Evolutionary conservation across 1,284 basidiomycete genomes (phyloP), one percentile per base, ranked within the genome.

Genomic region (Amylostereum areolatum): DNA sequence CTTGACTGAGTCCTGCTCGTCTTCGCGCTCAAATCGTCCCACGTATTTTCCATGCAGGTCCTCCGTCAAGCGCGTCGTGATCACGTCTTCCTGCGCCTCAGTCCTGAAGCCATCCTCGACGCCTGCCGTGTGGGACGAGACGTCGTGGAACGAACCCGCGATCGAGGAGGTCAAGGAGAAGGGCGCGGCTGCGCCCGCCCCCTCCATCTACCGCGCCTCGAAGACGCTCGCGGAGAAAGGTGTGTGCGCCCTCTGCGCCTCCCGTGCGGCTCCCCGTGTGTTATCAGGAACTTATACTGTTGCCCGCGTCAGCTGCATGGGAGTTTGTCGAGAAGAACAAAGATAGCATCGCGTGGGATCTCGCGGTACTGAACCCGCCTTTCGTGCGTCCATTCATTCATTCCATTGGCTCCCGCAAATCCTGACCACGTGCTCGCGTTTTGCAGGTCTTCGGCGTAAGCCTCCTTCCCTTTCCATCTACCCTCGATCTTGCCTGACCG

Each of bases 221-320:
- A 91, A 92, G 70, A 80, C 77, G 4, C 67, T 91, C 2, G 86
- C 88, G 1, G 89, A 92, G 62, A 68, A 64, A 55, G 77, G 75
- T 75, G 57, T 51, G 55, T 60, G 57, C 56, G 25, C 25, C n/a
- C 3, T 11, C 43, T 2, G 18, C 18, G 18, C 18, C 18, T 18
- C 18, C 18, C 18, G 18, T 18, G 18, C 18, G 18, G 18, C 18
- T 18, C 18, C 18, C 18, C 18, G 18, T 18, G 18, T 18, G 18
- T 47, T 37, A 7, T 41, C 6, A 25, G 8, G 5, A 31, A 29
- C 27, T n/a, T 11, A 32, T 39, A 33, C 34, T 7, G n/a, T 3
- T 25, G 3, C 11, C 10, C 11, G 2, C 8, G 9, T 44, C 27
- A 69, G 73, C 72, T 25, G 77, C 77, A 4, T 82, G 78, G 80